Evolutionary conservation across 2,329 filamentous ascomycete species (phyloP), one percentile per base, ranked within the genome.

Genomic region (Parastagonospora avenae): DNA sequence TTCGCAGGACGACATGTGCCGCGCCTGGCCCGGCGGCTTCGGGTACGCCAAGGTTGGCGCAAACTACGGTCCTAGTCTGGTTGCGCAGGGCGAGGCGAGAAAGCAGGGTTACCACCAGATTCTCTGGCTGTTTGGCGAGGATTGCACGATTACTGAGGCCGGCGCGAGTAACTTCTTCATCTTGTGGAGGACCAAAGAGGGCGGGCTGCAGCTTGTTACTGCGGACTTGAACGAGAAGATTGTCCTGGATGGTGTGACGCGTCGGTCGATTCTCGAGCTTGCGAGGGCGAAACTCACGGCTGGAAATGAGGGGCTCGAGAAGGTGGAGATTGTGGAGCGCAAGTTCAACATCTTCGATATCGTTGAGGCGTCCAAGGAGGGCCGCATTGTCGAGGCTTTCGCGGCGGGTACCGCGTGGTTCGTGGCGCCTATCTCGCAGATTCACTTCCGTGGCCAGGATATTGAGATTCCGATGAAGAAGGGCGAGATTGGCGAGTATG

Each of bases 81-180:
- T 91, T 46, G 90, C 91, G 3, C 92, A 92, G 42, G 82, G 82
- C 14, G 89, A 92, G 73, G 92, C 92, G 2, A 79, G 86, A 48
- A 78, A 77, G 9, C 77, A 83, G 35, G 92, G 93, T 0, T 97
- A 86, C 75, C 85, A 93, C 68, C 93, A 97, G 80, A 88, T 97
- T 48, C 82, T 97, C n/a, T 97, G 92, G 92, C 82, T 97, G 43
- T 94, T 96, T 67, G 91, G 91, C 1, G 74, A 84, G 35, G 82
- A 93, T 62, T 84, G 84, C 45, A 84, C 85, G 69, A 92, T 95
- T 57, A 97, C 92, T 2, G 92, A 97, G 78, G 92, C 92, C 2
- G 92, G 92, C 4, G 92, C 91, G 10, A 90, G 86, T 67, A 97
- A 97, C 77, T 96, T 96, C 77, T 96, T 97, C 68, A 80, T 96